Conservation (phyloP, 2,329 filamentous ascomycete genomes). For the Neonectria faginata region DNA sequence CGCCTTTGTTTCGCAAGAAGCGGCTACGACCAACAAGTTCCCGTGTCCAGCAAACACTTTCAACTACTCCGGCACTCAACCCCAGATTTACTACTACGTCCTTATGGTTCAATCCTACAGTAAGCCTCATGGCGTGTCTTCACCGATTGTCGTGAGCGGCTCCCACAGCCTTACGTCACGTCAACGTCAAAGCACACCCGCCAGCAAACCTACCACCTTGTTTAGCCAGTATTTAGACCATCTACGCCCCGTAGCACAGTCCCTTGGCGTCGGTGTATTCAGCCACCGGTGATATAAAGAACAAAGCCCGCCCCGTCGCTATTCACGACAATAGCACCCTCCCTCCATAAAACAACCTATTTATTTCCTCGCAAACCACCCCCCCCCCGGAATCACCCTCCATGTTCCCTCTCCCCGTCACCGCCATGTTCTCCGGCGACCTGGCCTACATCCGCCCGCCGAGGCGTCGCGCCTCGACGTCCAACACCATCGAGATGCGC, state of each 20-base stretch:
- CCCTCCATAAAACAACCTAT: background rate
- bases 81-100: background rate
- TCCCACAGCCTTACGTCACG: background rate
- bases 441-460: slow-evolving; percentile 41
- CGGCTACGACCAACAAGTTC: no score
- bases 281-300: background rate
- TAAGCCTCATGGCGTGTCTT: background rate
- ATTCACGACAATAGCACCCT: slow-evolving; percentile 10
- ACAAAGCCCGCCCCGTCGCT: background rate
- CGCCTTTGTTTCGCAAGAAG: no score
- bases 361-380: background rate
- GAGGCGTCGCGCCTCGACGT: background rate
- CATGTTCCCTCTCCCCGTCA: background rate
- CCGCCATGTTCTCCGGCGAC: slow-evolving; percentile 47
- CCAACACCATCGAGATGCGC: slow-evolving; percentile 36
- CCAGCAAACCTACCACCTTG: background rate
- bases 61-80: background rate
- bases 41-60: no score
- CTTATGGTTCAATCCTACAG: background rate
- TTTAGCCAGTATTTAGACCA: no score
- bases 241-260: no score
- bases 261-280: no score
- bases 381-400: background rate
- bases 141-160: background rate
- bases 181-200: background rate